A percentile compares a stretch with the other conserved stretches of the same genome.
Evolutionary conservation across 2,329 filamentous ascomycete genomes (phyloP).

Genomic region (Xylariales sp.): DNA sequence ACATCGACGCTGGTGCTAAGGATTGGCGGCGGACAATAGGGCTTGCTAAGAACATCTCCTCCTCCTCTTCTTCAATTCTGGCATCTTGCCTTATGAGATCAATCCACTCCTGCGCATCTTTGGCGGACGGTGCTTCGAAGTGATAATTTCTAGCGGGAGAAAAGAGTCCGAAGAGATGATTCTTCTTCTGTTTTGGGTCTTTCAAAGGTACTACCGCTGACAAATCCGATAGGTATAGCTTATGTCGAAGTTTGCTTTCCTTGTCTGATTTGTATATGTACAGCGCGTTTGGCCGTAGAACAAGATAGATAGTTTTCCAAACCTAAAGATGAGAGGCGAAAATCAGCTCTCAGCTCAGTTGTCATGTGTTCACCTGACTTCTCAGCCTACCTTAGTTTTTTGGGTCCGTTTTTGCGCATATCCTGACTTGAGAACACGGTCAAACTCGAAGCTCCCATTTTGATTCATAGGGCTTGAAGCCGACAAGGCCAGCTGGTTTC

Average conservation of each 20-base stretch:
- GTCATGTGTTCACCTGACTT: neutral
- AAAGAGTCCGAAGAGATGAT: slow-evolving; percentile 92
- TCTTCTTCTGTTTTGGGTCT: slow-evolving; percentile 86
- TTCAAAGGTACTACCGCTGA: slow-evolving; percentile 91
- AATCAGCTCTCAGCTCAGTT: slow-evolving; percentile 38
- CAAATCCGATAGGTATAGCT: slow-evolving; percentile 87
- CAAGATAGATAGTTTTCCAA: slow-evolving; percentile 91
- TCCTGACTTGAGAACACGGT: slow-evolving; percentile 90
- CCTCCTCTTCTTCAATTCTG: slow-evolving; percentile 87
- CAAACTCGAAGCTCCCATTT: slow-evolving; percentile 95
- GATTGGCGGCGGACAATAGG: slow-evolving; percentile 66
- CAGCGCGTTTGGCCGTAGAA: slow-evolving; percentile 88
- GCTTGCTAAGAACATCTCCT: slow-evolving; percentile 81
- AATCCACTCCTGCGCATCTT: slow-evolving; percentile 89
- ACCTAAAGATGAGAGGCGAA: slow-evolving; percentile 62
- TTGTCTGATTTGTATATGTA: slow-evolving; percentile 94
- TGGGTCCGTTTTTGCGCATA: slow-evolving; percentile 88
- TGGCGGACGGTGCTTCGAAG: slow-evolving; percentile 78
- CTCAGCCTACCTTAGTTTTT: slow-evolving; percentile 81
- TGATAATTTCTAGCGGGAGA: slow-evolving; percentile 92
- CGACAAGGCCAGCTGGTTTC: slow-evolving; percentile 65
- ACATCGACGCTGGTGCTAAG: slow-evolving; percentile 49
- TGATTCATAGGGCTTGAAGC: slow-evolving; percentile 89
- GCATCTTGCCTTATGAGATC: slow-evolving; percentile 81
- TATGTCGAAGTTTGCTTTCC: slow-evolving; percentile 88